Conservation (phyloP, 768 basidiomycete species). For the Leccinum disarticulatum region DNA sequence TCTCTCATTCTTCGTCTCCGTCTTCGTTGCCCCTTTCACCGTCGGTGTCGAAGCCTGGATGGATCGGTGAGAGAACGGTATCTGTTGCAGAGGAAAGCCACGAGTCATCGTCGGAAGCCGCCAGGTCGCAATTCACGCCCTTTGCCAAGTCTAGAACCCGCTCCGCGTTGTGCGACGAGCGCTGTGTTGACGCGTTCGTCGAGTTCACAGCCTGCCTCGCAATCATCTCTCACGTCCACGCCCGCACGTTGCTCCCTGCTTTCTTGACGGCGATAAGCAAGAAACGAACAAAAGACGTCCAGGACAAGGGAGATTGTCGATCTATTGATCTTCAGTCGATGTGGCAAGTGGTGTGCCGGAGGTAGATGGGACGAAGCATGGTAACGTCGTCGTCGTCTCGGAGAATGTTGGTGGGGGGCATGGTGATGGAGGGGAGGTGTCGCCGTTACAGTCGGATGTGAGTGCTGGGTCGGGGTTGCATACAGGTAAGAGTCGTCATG, state of each 20-base stretch:
- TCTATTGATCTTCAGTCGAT: slow-evolving; percentile 24
- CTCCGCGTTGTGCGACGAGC: slow-evolving; percentile 3
- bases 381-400: background rate
- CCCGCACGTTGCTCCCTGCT: slow-evolving; percentile 17
- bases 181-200: slow-evolving; percentile 11
- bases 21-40: slow-evolving; percentile 18
- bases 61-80: slow-evolving; percentile 4
- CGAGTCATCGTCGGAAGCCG: background rate
- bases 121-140: background rate
- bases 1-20: slow-evolving; percentile 19
- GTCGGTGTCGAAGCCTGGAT: slow-evolving; percentile 6
- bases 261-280: slow-evolving; percentile 22
- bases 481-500: slow-evolving; percentile 1
- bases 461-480: slow-evolving; percentile 1
- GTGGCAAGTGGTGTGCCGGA: slow-evolving; percentile 11
- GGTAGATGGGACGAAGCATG: slow-evolving; percentile 1
- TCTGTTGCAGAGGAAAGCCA: background rate
- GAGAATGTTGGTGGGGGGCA: slow-evolving; percentile 8
- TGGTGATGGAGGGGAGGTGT: background rate
- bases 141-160: slow-evolving; percentile 18
- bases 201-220: slow-evolving; percentile 4
- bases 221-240: slow-evolving; percentile 10
- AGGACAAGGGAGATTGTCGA: slow-evolving; percentile 31
- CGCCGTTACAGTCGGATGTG: background rate
- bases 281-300: slow-evolving; percentile 26